phyloP scores from a whole-genome alignment of 2,329 filamentous ascomycete genomes.

The Ophiostoma ips region DNA sequence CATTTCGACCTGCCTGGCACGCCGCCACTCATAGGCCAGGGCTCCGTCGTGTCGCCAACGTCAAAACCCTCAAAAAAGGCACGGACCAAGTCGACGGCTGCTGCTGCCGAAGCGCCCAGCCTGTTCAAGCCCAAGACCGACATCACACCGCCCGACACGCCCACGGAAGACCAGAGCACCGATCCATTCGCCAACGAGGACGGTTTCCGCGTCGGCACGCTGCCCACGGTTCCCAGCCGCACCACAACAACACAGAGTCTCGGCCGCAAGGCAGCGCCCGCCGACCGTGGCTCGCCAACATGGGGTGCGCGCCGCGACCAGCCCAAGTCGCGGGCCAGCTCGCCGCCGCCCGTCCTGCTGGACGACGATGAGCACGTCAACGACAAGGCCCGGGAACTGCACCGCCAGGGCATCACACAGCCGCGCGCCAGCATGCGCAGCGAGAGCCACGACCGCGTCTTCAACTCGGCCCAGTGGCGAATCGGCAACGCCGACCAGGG shows the following conservation, averaged over 20 bases:
- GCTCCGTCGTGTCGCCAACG: slow-evolving; percentile 12
- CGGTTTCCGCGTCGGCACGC: slow-evolving; percentile 41
- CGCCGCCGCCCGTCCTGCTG: slow-evolving; percentile 62
- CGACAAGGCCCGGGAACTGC: slow-evolving; percentile 43
- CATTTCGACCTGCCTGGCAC: slow-evolving; percentile 62
- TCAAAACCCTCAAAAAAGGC: slow-evolving; percentile 15
- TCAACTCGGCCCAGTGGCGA: slow-evolving; percentile 67
- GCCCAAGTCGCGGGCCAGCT: slow-evolving; percentile 59
- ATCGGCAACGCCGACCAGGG: slow-evolving; percentile 79
- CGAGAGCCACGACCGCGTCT: slow-evolving; percentile 53
- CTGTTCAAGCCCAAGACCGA: slow-evolving; percentile 35
- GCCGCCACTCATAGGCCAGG: slow-evolving; percentile 22
- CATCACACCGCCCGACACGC: slow-evolving; percentile 42
- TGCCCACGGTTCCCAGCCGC: slow-evolving; percentile 14
- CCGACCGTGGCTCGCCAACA: slow-evolving; percentile 59
- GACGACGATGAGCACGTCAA: slow-evolving; percentile 45
- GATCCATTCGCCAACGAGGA: slow-evolving; percentile 45
- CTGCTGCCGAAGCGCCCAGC: slow-evolving; percentile 31
- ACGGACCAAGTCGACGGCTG: background rate
- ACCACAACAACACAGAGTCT: background rate
- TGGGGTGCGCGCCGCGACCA: slow-evolving; percentile 70
- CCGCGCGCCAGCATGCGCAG: slow-evolving; percentile 37
- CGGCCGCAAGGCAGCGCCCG: slow-evolving; percentile 35
- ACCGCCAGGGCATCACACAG: slow-evolving; percentile 43
- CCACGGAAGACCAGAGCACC: slow-evolving; percentile 31